A percentile compares a stretch with the other conserved stretches of the same genome.
Evolutionary conservation across 2,329 filamentous ascomycete species (phyloP).

Genomic region (Phialocephala subalpina): DNA sequence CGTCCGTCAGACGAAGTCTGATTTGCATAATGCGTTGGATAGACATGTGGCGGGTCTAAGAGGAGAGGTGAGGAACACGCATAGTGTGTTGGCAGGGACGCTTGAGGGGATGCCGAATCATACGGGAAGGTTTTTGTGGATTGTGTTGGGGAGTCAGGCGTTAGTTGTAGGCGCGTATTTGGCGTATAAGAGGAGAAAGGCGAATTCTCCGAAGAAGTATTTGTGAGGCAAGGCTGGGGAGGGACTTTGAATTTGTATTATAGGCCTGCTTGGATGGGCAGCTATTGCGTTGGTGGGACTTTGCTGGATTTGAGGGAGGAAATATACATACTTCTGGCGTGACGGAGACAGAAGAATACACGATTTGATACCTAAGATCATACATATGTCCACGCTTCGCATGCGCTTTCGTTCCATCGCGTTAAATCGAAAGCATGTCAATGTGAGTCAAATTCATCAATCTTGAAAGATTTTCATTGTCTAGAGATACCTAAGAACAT

Average conservation of each 20-base stretch:
- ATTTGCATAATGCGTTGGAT: conserved; percentile 46
- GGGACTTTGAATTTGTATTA: background rate
- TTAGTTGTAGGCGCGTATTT: conserved; percentile 39
- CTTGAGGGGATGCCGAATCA: conserved; percentile 22
- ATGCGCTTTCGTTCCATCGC: too few relatives aligned
- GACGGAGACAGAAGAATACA: background rate
- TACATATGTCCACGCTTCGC: background rate
- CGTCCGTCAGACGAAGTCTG: conserved; percentile 63
- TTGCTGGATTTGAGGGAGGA: background rate
- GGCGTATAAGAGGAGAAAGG: conserved; percentile 43
- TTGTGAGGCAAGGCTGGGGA: conserved; percentile 30
- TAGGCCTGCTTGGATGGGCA: background rate
- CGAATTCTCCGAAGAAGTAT: conserved; percentile 43
- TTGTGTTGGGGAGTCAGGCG: conserved; percentile 41
- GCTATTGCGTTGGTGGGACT: background rate
- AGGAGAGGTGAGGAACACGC: conserved; percentile 34
- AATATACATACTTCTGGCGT: conserved; percentile 6
- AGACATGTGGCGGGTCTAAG: conserved; percentile 36
- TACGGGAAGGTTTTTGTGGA: conserved; percentile 25
- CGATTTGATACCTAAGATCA: background rate
- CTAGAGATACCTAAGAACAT: too few relatives aligned
- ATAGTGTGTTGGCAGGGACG: conserved; percentile 28
- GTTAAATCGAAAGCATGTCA: too few relatives aligned
- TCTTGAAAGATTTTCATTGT: too few relatives aligned
- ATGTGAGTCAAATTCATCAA: too few relatives aligned